Percentiles rank a stretch among this genome's conserved stretches.
phyloP scores from a whole-genome alignment of 1,284 basidiomycete genomes.

The Ustilago trichophora region DNA sequence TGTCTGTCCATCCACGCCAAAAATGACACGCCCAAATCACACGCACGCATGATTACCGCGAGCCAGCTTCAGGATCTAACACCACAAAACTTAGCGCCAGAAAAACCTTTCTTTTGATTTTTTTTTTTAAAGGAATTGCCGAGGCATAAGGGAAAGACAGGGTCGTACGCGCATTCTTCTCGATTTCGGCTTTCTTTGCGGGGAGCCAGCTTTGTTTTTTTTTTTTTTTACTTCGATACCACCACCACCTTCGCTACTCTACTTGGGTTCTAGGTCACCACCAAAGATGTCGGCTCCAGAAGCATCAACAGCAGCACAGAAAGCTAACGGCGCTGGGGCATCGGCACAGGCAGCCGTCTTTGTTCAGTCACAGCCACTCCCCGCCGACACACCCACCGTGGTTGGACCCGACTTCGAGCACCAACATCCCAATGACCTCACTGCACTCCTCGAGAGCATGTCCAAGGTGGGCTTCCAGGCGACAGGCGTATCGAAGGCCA shows the following conservation, averaged over 20 bases:
- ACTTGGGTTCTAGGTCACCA: too few species aligned
- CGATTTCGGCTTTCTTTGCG: not conserved
- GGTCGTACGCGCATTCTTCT: conserved; percentile 16
- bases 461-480: conserved; percentile 95
- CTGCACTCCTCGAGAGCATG: conserved; percentile 78
- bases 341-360: conserved; percentile 56
- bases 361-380: conserved; percentile 47
- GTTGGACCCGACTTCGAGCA: conserved; percentile 87
- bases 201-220: not conserved
- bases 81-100: too few species aligned
- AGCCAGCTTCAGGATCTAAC: too few species aligned
- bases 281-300: too few species aligned
- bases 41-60: too few species aligned
- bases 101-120: too few species aligned
- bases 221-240: too few species aligned
- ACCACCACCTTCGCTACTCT: too few species aligned
- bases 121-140: not conserved
- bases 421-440: conserved; percentile 73
- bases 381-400: conserved; percentile 68
- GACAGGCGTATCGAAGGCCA: conserved; percentile 85
- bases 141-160: not conserved
- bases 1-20: too few species aligned
- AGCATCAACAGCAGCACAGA: too few species aligned
- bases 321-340: conserved; percentile 10
- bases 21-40: too few species aligned